These are phyloP conservation scores for Mucuna pruriens DNA, from an alignment of 306 rosid species.

Conservation along the genomic window DNA sequence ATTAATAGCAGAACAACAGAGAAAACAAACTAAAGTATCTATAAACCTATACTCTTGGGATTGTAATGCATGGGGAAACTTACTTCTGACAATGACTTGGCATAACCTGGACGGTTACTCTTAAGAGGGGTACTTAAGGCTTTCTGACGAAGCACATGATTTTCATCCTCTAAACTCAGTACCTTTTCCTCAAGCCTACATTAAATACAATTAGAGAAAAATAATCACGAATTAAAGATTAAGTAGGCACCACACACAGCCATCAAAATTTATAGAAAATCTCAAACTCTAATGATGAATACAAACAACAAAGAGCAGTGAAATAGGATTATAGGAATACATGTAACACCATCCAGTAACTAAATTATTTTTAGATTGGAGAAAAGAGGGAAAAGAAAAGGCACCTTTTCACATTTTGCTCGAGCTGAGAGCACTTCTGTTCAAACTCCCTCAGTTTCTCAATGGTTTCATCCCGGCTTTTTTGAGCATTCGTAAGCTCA, in stretches of 20 bases:
- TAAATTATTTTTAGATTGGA: neutral
- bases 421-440: slow-evolving; percentile 68
- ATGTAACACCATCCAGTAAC: slow-evolving; percentile 21
- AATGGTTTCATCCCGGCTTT: slow-evolving; percentile 49
- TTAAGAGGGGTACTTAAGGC: slow-evolving; percentile 71
- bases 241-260: neutral
- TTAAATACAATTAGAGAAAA: slow-evolving; percentile 23
- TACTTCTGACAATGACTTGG: slow-evolving; percentile 76
- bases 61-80: slow-evolving; percentile 35
- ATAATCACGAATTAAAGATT: neutral
- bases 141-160: slow-evolving; percentile 84
- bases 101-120: slow-evolving; percentile 64
- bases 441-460: slow-evolving; percentile 75
- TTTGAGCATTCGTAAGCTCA: slow-evolving; percentile 65
- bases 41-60: neutral
- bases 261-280: slow-evolving; percentile 23
- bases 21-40: slow-evolving; percentile 15
- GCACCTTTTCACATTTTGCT: slow-evolving; percentile 77
- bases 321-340: neutral
- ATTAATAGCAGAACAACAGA: neutral
- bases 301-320: slow-evolving; percentile 11
- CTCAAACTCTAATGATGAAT: slow-evolving; percentile 23
- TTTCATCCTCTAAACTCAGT: slow-evolving; percentile 73
- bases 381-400: neutral
- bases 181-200: slow-evolving; percentile 83